phyloP scores from a whole-genome alignment of 768 basidiomycete genomes.

The Mycena belliarum region DNA sequence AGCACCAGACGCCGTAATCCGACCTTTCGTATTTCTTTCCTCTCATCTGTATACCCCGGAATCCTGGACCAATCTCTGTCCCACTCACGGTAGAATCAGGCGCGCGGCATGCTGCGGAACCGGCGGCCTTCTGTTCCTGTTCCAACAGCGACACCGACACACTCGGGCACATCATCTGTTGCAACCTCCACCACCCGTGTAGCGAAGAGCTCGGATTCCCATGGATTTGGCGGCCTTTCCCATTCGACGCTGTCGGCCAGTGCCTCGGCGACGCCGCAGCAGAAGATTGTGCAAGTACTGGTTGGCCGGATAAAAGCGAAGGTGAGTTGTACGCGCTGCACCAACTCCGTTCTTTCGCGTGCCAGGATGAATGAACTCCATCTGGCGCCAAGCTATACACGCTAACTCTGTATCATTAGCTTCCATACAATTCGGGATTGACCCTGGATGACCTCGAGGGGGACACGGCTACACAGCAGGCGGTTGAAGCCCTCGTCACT shows the following conservation, averaged over 20 bases:
- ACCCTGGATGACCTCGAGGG: slow-evolving; percentile 72
- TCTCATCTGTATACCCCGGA: slow-evolving; percentile 34
- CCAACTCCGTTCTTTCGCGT: too few relatives aligned
- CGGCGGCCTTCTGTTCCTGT: slow-evolving; percentile 19
- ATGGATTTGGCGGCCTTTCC: slow-evolving; percentile 32
- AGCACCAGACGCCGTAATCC: too few relatives aligned
- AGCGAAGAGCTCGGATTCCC: slow-evolving; percentile 66
- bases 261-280: slow-evolving; percentile 61
- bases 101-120: slow-evolving; percentile 9
- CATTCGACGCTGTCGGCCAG: slow-evolving; percentile 37
- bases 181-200: slow-evolving; percentile 40
- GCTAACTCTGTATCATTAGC: slow-evolving; percentile 43
- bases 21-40: too few relatives aligned
- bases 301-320: slow-evolving; percentile 82
- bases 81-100: not conserved
- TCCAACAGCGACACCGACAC: not conserved
- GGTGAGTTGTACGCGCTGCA: too few relatives aligned
- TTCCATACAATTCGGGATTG: slow-evolving; percentile 83
- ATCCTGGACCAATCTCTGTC: not conserved
- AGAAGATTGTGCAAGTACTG: slow-evolving; percentile 79
- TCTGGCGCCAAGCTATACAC: too few relatives aligned
- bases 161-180: slow-evolving; percentile 5
- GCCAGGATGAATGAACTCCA: too few relatives aligned
- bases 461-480: slow-evolving; percentile 73
- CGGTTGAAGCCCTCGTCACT: slow-evolving; percentile 78